These are phyloP conservation scores for Tolypocladium guangdongense DNA, from an alignment of 2,329 filamentous ascomycete species.

Conservation along the genomic window DNA sequence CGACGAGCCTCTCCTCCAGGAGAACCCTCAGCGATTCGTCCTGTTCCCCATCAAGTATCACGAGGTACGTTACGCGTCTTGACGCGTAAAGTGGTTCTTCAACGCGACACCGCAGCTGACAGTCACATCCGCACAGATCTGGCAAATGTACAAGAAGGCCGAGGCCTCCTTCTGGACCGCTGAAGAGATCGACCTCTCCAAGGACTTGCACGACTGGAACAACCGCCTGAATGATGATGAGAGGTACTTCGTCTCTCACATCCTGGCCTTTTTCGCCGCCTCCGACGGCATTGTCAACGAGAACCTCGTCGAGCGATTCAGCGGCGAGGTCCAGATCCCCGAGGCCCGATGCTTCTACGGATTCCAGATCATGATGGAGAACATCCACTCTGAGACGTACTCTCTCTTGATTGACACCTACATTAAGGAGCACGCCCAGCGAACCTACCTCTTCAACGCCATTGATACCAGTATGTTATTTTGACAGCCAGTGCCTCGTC, in stretches of 20 bases:
- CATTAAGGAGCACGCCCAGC: slow-evolving; percentile 94
- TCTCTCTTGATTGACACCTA: slow-evolving; percentile 98
- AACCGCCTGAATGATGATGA: slow-evolving; percentile 94
- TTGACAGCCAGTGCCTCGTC: background rate
- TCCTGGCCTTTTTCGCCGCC: slow-evolving; percentile 96
- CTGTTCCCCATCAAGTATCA: slow-evolving; percentile 99
- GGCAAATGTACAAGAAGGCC: slow-evolving; percentile 99
- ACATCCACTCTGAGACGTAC: slow-evolving; percentile 99
- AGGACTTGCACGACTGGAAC: slow-evolving; percentile 99
- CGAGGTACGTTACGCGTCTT: slow-evolving; percentile 63
- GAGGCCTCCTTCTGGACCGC: slow-evolving; percentile 99
- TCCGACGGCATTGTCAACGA: slow-evolving; percentile 99
- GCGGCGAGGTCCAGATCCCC: slow-evolving; percentile 88
- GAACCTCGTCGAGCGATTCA: slow-evolving; percentile 97
- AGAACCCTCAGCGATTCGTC: slow-evolving; percentile 94
- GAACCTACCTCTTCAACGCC: slow-evolving; percentile 91
- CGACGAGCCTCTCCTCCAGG: slow-evolving; percentile 83
- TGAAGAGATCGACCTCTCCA: slow-evolving; percentile 97
- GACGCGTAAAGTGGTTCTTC: slow-evolving; percentile 57
- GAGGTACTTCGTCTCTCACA: slow-evolving; percentile 96
- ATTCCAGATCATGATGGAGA: slow-evolving; percentile 99
- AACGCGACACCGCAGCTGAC: slow-evolving; percentile 25
- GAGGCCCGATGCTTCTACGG: slow-evolving; percentile 99
- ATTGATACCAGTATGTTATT: slow-evolving; percentile 79
- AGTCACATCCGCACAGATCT: slow-evolving; percentile 53